Base-by-base conservation (phyloP, 768 basidiomycete genomes). In the Boletus sp. region DNA sequence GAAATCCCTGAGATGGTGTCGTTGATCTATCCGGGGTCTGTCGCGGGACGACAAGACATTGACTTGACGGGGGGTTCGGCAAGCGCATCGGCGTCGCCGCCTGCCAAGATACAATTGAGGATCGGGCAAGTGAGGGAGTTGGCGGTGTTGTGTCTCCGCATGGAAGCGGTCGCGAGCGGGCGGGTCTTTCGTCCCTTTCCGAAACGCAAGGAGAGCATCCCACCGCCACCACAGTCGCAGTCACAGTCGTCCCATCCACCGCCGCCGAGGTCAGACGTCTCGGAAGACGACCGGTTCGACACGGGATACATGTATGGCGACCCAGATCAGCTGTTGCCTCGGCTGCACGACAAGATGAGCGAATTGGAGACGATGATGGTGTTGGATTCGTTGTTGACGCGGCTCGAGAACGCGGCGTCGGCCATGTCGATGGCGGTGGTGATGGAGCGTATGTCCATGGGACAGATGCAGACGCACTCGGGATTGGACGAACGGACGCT, bases 1-100 rank as follows among this genome's bases (percentile, higher is more conserved):
- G 96, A 98, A 73, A 79, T 91, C 1, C 92, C 94, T 1, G 96
- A 98, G 73, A 79, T 82, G 60, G 77, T 98, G 20, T 90, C 92
- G n/a, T 71, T 87, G 17, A 78, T 98, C 45, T 98, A 92, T 71
- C 93, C 96, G 0, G 76, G 71, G 28, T 81, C 83, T 4, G 77
- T 98, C 37, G 81, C 83, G 41, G 87, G 86, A 7, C 85, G 96
- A 32, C 80, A 87, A 57, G 81, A 86, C 51, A 67, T 88, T 47
- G 78, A 80, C 54, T 72, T 78, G 47, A 63, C 58, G 7, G 67
- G 60, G 0, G 60, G 62, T 1, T 63, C 61, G 24, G 59, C 50
- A 49, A 64, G 35, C 29, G 50, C 50, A 20, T 57, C 57, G 11
- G 40, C 29, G 47, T 36, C 36, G 44, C 52, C 56, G 33, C 55